phyloP scores from a whole-genome alignment of 2,329 filamentous ascomycete genomes.

The Pseudogymnoascus sp. region DNA sequence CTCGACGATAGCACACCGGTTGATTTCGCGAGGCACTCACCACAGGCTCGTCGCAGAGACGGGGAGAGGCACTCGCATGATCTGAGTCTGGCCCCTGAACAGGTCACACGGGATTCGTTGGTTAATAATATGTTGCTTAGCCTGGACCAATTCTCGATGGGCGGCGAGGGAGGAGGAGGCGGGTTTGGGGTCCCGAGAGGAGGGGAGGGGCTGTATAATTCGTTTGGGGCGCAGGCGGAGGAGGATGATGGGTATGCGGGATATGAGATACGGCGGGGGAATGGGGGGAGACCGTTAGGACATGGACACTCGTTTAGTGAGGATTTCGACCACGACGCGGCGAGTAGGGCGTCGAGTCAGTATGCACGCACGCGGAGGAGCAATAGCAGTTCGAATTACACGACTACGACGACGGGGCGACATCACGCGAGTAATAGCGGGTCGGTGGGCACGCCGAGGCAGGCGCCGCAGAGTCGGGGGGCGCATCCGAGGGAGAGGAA shows the following conservation, averaged over 20 bases:
- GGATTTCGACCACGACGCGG: conserved; percentile 50
- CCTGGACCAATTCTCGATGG: conserved; percentile 71
- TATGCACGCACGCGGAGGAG: conserved; percentile 58
- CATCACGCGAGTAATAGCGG: conserved; percentile 17
- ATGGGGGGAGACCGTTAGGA: conserved; percentile 17
- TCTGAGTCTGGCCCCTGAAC: conserved; percentile 67
- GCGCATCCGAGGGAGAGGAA: conserved; percentile 49
- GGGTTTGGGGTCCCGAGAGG: conserved; percentile 20
- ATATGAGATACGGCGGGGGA: not conserved
- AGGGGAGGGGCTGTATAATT: conserved; percentile 23
- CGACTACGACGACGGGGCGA: conserved; percentile 31
- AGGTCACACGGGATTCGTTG: conserved; percentile 79
- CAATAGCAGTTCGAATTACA: conserved; percentile 72
- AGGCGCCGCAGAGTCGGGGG: conserved; percentile 28
- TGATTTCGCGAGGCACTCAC: conserved; percentile 16
- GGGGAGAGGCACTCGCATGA: conserved; percentile 51
- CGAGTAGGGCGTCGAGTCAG: conserved; percentile 45
- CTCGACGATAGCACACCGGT: conserved; percentile 30
- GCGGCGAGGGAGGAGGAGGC: conserved; percentile 27
- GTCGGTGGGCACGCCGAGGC: conserved; percentile 30
- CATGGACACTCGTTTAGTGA: conserved; percentile 54
- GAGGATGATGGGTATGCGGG: not conserved
- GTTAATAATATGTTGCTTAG: conserved; percentile 94
- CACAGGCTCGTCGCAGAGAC: conserved; percentile 17
- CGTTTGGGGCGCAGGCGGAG: conserved; percentile 14